These are phyloP conservation scores for Salix exigua DNA, from an alignment of 345 rosid genomes.

Conservation along the genomic window DNA sequence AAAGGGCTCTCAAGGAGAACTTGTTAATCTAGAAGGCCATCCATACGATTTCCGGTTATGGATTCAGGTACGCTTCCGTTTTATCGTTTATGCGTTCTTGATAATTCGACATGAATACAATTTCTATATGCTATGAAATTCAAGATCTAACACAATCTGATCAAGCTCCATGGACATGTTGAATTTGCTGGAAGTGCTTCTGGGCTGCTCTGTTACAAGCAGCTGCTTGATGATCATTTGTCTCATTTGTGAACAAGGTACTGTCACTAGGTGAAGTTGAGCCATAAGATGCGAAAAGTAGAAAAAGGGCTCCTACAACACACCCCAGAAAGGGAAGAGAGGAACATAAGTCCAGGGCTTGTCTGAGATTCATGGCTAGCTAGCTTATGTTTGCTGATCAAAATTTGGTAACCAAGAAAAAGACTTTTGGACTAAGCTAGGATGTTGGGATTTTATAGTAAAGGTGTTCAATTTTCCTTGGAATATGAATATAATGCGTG, in stretches of 20 bases:
- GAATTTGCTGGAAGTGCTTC: slow-evolving; percentile 21
- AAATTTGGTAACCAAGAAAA: neutral
- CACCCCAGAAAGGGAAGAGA: slow-evolving; percentile 23
- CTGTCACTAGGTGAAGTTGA: neutral
- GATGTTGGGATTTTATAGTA: neutral
- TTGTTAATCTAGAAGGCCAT: no score
- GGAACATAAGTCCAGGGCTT: slow-evolving; percentile 3
- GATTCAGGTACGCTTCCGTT: no score
- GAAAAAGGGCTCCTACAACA: neutral
- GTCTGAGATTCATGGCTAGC: slow-evolving; percentile 12
- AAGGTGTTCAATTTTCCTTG: neutral
- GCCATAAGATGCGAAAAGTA: neutral
- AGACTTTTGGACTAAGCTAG: neutral
- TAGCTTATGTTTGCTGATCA: neutral
- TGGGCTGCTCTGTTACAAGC: slow-evolving; percentile 12
- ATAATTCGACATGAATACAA: no score
- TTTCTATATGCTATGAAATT: no score
- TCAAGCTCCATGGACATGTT: slow-evolving; percentile 14
- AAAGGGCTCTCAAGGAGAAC: no score
- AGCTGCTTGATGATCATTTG: neutral
- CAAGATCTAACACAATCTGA: no score
- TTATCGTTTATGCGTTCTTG: no score
- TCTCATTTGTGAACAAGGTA: neutral
- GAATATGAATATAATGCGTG: neutral
- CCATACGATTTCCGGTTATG: no score